These are phyloP conservation scores for Chalaropsis ovoidea DNA, from an alignment of 2,329 filamentous ascomycete species.

Conservation along the genomic window DNA sequence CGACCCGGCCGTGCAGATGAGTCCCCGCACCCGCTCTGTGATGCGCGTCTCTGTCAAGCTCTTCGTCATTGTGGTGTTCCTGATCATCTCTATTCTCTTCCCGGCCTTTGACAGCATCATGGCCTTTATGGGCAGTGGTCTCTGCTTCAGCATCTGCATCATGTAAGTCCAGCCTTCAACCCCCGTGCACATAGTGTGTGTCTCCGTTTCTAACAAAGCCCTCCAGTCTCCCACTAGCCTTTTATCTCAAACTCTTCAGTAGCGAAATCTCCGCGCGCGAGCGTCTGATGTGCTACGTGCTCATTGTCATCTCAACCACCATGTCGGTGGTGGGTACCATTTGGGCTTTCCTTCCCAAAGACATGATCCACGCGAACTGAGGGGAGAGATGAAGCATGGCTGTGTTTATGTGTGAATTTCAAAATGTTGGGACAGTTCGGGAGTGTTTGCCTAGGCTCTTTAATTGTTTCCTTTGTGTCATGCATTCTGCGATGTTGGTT, in stretches of 20 bases:
- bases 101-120: constrained; percentile 84
- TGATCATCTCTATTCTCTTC: constrained; percentile 58
- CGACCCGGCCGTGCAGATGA: constrained; percentile 38
- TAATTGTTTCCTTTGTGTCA: too few relatives aligned
- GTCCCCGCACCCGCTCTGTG: constrained; percentile 32
- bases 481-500: too few relatives aligned
- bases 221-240: constrained; percentile 59
- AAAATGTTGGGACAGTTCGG: too few relatives aligned
- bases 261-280: constrained; percentile 56
- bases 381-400: background rate
- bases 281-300: constrained; percentile 53
- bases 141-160: constrained; percentile 91
- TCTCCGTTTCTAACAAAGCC: background rate
- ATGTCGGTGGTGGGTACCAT: constrained; percentile 70
- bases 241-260: constrained; percentile 83
- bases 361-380: constrained; percentile 50
- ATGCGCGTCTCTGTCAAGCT: constrained; percentile 48
- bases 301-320: constrained; percentile 59
- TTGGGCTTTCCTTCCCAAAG: constrained; percentile 79
- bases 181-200: background rate
- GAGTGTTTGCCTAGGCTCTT: too few relatives aligned
- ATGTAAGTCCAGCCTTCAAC: constrained; percentile 41
- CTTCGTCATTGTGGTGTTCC: constrained; percentile 57
- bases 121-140: constrained; percentile 76
- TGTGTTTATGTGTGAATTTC: background rate